phyloP scores from a whole-genome alignment of 2,329 filamentous ascomycete species.

The Knoxdaviesia capensis region DNA sequence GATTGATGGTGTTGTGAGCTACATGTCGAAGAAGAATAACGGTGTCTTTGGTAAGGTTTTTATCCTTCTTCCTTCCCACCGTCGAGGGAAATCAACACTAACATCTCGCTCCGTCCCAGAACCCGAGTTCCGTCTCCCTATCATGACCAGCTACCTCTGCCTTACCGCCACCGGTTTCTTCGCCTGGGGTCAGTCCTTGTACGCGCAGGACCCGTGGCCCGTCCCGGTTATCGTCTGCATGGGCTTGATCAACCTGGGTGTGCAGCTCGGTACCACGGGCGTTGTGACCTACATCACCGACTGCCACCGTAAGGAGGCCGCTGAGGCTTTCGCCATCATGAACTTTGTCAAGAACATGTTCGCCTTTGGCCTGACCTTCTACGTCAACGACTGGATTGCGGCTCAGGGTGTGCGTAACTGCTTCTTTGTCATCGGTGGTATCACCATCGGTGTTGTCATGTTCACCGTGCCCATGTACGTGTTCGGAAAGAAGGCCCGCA shows the following conservation, averaged over 20 bases:
- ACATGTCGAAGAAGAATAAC: slow-evolving; percentile 14
- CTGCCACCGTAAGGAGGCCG: slow-evolving; percentile 16
- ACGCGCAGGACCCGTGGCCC: slow-evolving; percentile 8
- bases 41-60: slow-evolving; percentile 12
- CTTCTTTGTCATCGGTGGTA: slow-evolving; percentile 6
- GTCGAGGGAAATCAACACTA: not conserved
- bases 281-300: slow-evolving; percentile 17
- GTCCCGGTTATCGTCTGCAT: slow-evolving; percentile 15
- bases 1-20: slow-evolving; percentile 14
- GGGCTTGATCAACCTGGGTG: slow-evolving; percentile 12
- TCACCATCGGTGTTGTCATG: slow-evolving; percentile 13
- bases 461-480: slow-evolving; percentile 9
- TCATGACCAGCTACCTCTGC: slow-evolving; percentile 14
- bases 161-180: slow-evolving; percentile 18
- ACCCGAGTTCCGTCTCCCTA: slow-evolving; percentile 17
- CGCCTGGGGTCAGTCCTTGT: slow-evolving; percentile 10
- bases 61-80: not conserved
- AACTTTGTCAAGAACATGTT: slow-evolving; percentile 19
- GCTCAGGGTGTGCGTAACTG: slow-evolving; percentile 10
- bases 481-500: slow-evolving; percentile 5
- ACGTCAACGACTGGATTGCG: slow-evolving; percentile 18
- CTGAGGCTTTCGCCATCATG: slow-evolving; percentile 17
- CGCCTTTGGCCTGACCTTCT: slow-evolving; percentile 17
- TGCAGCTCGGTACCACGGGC: slow-evolving; percentile 16
- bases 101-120: slow-evolving; percentile 5